Percentiles rank a stretch among this genome's conserved stretches.
Evolutionary conservation across 768 basidiomycete genomes (phyloP).

Genomic region (Tephrocybe sp.): DNA sequence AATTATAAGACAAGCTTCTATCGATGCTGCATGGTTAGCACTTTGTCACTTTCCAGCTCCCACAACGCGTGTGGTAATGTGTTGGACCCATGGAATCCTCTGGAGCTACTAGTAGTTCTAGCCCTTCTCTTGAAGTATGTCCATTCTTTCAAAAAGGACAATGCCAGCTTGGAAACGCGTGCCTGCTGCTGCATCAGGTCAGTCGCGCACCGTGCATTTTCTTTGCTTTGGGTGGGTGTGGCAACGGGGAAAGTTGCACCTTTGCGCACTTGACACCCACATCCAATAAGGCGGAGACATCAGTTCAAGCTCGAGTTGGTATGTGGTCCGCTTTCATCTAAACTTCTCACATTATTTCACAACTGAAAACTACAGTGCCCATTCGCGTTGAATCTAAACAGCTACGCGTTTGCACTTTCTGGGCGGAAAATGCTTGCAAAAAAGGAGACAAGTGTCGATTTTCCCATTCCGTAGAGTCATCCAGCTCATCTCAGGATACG

Average conservation of each 20-base stretch:
- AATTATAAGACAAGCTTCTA: too few species aligned
- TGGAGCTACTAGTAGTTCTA: neutral
- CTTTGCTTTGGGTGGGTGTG: slow-evolving; percentile 13
- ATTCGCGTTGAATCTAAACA: neutral
- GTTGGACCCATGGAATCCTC: neutral
- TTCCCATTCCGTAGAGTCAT: slow-evolving; percentile 1
- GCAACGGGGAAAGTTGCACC: slow-evolving; percentile 14
- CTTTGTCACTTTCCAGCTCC: neutral
- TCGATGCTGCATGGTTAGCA: too few species aligned
- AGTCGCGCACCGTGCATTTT: slow-evolving; percentile 15
- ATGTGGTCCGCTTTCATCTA: neutral
- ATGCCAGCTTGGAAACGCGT: slow-evolving; percentile 11
- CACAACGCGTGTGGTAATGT: neutral
- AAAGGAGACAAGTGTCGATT: slow-evolving; percentile 12
- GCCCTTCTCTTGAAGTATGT: slow-evolving; percentile 4
- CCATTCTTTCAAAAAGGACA: slow-evolving; percentile 8
- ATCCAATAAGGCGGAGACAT: neutral
- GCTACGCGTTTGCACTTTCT: slow-evolving; percentile 9
- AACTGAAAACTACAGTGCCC: neutral
- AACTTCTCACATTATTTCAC: neutral
- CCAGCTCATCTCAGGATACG: too few species aligned
- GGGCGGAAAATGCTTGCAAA: slow-evolving; percentile 7
- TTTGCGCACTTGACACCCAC: slow-evolving; percentile 12
- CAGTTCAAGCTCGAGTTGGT: neutral
- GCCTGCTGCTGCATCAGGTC: slow-evolving; percentile 10